These are phyloP conservation scores for Candida ficus DNA, from an alignment of 805 yeast species.

Conservation along the genomic window DNA sequence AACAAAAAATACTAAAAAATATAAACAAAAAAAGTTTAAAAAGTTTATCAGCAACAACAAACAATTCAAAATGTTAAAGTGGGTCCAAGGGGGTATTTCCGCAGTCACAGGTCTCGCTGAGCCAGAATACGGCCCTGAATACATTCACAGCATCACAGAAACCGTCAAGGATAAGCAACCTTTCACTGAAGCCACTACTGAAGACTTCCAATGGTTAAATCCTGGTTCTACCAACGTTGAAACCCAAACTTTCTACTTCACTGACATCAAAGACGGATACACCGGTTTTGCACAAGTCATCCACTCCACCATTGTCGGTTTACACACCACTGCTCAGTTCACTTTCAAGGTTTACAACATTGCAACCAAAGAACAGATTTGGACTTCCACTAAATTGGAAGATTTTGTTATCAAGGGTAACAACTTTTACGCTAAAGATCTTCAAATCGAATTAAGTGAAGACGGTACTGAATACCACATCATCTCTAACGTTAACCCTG, in stretches of 20 bases:
- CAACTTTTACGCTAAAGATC: constrained; percentile 72
- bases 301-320: constrained; percentile 86
- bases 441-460: constrained; percentile 56
- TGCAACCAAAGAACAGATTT: constrained; percentile 43
- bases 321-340: constrained; percentile 88
- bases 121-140: constrained; percentile 92
- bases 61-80: constrained; percentile 54
- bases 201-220: constrained; percentile 69
- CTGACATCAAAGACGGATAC: constrained; percentile 53
- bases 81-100: constrained; percentile 84
- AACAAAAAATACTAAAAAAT: too few relatives aligned
- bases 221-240: constrained; percentile 89
- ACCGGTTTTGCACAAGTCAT: constrained; percentile 91
- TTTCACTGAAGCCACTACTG: constrained; percentile 50
- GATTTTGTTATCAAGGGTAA: constrained; percentile 70
- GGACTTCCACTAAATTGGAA: constrained; percentile 91
- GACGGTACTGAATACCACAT: constrained; percentile 49
- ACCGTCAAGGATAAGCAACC: constrained; percentile 52
- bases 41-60: too few relatives aligned
- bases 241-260: constrained; percentile 88
- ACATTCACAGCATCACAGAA: constrained; percentile 78
- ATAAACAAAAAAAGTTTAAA: too few relatives aligned
- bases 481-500: constrained; percentile 60
- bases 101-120: constrained; percentile 96
- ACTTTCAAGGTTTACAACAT: constrained; percentile 75